phyloP scores from a whole-genome alignment of 495 filamentous ascomycete genomes.

The Hyaloscypha bicolor region DNA sequence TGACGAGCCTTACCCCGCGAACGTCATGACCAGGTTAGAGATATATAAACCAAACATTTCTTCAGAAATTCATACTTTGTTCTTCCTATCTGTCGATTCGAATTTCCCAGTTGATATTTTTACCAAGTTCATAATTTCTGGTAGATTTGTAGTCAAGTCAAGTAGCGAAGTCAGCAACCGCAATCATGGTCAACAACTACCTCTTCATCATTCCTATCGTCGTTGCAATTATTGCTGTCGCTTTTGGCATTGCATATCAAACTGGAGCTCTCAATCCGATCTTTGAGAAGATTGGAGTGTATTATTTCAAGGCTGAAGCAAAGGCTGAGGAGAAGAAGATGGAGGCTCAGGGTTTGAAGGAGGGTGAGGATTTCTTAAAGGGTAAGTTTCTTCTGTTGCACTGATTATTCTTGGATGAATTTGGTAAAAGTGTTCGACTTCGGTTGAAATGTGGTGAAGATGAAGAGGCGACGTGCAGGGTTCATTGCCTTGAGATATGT shows the following conservation, averaged over 20 bases:
- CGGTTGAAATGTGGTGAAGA: background rate
- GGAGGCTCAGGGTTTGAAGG: constrained; percentile 47
- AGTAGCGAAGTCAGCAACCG: background rate
- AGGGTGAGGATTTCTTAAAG: constrained; percentile 29
- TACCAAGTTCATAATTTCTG: background rate
- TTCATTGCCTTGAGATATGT: background rate
- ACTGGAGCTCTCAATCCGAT: constrained; percentile 28
- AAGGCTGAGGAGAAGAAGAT: constrained; percentile 42
- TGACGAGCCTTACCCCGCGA: background rate
- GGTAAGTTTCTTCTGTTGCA: constrained; percentile 11
- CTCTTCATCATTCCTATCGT: constrained; percentile 18
- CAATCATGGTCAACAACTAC: constrained; percentile 23
- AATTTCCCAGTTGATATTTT: background rate
- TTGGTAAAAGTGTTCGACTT: background rate
- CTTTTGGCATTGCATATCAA: constrained; percentile 25
- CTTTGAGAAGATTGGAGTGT: constrained; percentile 25
- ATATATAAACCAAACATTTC: background rate
- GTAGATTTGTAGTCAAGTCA: background rate
- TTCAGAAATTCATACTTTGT: background rate
- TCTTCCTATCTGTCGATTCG: background rate
- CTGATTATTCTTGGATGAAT: background rate
- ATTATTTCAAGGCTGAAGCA: constrained; percentile 31
- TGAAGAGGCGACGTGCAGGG: constrained; percentile 2
- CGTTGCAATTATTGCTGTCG: constrained; percentile 25
- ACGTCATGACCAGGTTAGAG: constrained; percentile 5